phyloP scores from a whole-genome alignment of 768 basidiomycete genomes.

The Plicaturopsis crispa region DNA sequence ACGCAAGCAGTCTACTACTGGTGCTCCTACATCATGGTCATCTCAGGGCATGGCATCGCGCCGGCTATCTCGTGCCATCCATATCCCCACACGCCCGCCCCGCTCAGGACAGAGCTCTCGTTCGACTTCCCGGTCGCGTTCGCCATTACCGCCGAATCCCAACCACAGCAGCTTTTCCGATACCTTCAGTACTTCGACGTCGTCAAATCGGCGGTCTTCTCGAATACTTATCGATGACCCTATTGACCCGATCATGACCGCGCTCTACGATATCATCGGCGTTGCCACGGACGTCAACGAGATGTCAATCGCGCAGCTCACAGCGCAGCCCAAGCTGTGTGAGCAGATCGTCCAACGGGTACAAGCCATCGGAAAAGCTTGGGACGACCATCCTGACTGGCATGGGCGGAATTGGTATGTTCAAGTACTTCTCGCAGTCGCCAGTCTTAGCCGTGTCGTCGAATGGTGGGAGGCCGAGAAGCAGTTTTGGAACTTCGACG shows the following conservation, averaged over 20 bases:
- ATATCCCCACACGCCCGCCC: conserved; percentile 59
- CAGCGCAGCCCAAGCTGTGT: conserved; percentile 77
- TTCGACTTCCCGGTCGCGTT: conserved; percentile 91
- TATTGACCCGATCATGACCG: conserved; percentile 82
- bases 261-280: conserved; percentile 85
- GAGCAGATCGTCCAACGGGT: conserved; percentile 84
- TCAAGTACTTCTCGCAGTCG: conserved; percentile 90
- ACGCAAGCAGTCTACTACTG: conserved; percentile 48
- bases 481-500: conserved; percentile 99
- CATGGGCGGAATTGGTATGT: conserved; percentile 98
- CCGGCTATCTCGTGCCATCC: conserved; percentile 79
- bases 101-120: conserved; percentile 82
- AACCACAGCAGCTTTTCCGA: conserved; percentile 63
- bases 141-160: conserved; percentile 73
- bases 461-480: conserved; percentile 99
- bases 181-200: conserved; percentile 28
- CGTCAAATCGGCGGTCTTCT: conserved; percentile 66
- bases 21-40: conserved; percentile 46
- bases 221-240: conserved; percentile 82
- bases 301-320: conserved; percentile 81
- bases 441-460: conserved; percentile 91
- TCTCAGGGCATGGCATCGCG: conserved; percentile 56
- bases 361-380: conserved; percentile 85
- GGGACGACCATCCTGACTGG: conserved; percentile 99
- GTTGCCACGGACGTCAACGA: conserved; percentile 93